A percentile compares a stretch with the other conserved stretches of the same genome.
Evolutionary conservation across 306 rosid genomes (phyloP).

Genomic region (Trifolium repens): DNA sequence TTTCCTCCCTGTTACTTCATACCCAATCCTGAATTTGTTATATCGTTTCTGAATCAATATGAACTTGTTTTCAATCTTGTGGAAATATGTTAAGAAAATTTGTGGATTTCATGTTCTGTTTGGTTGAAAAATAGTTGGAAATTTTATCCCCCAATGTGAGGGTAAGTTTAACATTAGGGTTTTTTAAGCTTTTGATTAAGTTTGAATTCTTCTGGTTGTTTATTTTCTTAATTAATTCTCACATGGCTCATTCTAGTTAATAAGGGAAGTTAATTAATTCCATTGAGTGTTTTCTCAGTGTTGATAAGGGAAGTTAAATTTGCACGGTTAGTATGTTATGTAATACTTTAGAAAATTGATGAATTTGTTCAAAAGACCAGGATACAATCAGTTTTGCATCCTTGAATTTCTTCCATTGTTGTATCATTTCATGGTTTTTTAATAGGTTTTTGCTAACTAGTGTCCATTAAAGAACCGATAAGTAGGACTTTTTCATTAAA

Average conservation of each 20-base stretch:
- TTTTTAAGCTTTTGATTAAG: constrained; percentile 11
- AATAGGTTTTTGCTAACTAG: neutral
- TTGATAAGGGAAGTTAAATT: constrained; percentile 7
- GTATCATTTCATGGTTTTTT: neutral
- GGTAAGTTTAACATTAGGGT: constrained; percentile 6
- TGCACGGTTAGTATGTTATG: neutral
- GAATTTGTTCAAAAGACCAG: neutral
- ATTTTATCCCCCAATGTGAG: neutral
- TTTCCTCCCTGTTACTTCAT: neutral
- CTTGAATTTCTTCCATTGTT: constrained; percentile 9
- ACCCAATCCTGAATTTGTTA: neutral
- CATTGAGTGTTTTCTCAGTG: neutral
- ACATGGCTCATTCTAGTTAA: neutral
- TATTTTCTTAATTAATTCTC: neutral
- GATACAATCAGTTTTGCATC: neutral
- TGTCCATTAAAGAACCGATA: neutral
- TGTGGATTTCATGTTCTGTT: neutral
- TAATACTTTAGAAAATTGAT: neutral
- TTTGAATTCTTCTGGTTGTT: neutral
- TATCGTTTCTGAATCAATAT: neutral
- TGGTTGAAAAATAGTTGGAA: neutral
- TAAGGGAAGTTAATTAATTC: neutral
- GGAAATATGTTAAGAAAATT: neutral
- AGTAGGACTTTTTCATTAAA: neutral
- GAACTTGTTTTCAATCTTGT: constrained; percentile 3